Base-by-base conservation (phyloP, 495 filamentous ascomycete species). In the Amorphotheca resinae region DNA sequence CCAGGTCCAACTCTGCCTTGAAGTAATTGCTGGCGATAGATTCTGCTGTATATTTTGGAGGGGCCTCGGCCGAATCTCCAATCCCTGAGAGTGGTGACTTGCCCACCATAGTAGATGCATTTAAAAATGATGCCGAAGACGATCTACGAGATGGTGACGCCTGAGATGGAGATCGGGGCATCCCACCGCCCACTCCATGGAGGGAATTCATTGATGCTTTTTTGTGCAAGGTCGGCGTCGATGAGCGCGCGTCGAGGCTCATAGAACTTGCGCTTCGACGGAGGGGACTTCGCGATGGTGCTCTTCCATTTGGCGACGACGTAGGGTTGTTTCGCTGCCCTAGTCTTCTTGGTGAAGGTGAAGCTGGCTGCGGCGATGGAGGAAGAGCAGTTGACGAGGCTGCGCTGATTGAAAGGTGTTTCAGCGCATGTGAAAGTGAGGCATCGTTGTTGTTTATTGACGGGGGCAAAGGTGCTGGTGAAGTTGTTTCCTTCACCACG, bases 11-110 rank as follows among this genome's bases (percentile, higher is more conserved):
- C 54, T 93, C 85, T 48, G 69, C 73, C 38, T 68, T 62, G 57
- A 95, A 82, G 56, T 80, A 72, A 1, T 72, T 72, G 12, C 63
- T 72, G 1, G 87, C 87, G 22, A 93, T 69, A 16, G 76, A 76
- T 26, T 70, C 66, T 33, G 85, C 72, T 3, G 82, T 88, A 65
- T 72, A 50, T 58, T 60, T 22, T 23, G 41, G 55, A 20, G 35
- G 51, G 8, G 38, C 25, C 28, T 44, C 42, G 9, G 33, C 33
- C 14, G 14, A 23, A 28, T 46, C 42, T 25, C 48, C 49, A 3
- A 44, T 34, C 34, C 46, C 55, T 3, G 49, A 33, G 16, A 52
- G 42, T 3, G 50, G 47, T 12, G 50, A 49, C 28, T 47, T 53
- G 18, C 50, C 53, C 63, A 64, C 22, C 68, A 66, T 22, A 56